Conservation (phyloP, 2,329 filamentous ascomycete genomes). For the Fusarium bulbicola region DNA sequence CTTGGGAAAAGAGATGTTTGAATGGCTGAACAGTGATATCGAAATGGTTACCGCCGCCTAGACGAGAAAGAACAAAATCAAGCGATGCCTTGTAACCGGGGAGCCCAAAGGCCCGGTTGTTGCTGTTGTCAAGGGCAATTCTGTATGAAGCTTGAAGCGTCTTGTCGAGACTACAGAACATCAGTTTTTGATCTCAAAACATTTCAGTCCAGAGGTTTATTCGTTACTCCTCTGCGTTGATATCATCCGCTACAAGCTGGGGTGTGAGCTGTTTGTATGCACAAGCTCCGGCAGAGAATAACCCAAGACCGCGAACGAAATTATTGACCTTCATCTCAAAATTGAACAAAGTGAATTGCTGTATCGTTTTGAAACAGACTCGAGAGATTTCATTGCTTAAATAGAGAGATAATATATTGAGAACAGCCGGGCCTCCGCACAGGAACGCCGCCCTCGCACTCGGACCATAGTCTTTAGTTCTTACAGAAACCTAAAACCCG, state of each 20-base stretch:
- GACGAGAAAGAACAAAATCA: conserved; percentile 2
- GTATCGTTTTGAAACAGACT: too few relatives aligned
- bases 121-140: conserved; percentile 15
- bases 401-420: background rate
- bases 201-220: too few relatives aligned
- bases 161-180: background rate
- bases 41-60: background rate
- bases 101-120: conserved; percentile 21
- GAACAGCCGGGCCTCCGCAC: background rate
- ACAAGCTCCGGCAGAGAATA: background rate
- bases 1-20: conserved; percentile 21
- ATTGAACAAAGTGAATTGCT: background rate
- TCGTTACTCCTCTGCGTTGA: conserved; percentile 17
- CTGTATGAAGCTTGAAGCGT: conserved; percentile 1
- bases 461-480: background rate
- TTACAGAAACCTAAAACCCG: background rate
- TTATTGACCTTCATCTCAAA: conserved; percentile 3
- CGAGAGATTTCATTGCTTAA: background rate
- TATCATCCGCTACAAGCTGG: conserved; percentile 2
- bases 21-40: conserved; percentile 18
- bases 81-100: conserved; percentile 26
- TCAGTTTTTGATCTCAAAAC: background rate
- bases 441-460: background rate
- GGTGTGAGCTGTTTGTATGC: conserved; percentile 12
- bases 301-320: background rate